These are phyloP conservation scores for Teunomyces panamensis DNA, from an alignment of 805 yeast species.

Conservation along the genomic window DNA sequence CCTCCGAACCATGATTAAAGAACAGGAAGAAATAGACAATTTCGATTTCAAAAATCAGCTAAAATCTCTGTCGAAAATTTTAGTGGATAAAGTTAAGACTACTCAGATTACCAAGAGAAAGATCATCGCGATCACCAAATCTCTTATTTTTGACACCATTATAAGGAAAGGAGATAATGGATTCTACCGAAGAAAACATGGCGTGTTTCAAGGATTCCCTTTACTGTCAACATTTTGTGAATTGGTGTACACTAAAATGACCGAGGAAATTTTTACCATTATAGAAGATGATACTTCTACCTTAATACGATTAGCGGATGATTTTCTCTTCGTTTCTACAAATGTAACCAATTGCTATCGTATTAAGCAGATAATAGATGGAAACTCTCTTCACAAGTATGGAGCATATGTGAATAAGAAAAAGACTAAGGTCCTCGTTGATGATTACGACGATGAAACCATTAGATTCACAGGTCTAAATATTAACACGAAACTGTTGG, in stretches of 20 bases:
- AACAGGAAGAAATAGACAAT: conserved; percentile 13
- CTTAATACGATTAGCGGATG: conserved; percentile 75
- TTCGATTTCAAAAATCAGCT: conserved; percentile 8
- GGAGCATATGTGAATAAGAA: conserved; percentile 36
- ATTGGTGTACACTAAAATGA: conserved; percentile 61
- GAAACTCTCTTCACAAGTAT: conserved; percentile 19
- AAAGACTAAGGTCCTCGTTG: conserved; percentile 19
- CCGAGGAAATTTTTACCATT: conserved; percentile 34
- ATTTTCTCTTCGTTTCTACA: conserved; percentile 69
- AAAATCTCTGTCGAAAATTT: background rate
- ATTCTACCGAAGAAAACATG: conserved; percentile 49
- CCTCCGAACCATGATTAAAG: conserved; percentile 11
- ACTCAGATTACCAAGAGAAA: conserved; percentile 39
- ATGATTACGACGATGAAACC: conserved; percentile 9
- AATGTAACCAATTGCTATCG: conserved; percentile 18
- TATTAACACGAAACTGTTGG: conserved; percentile 20
- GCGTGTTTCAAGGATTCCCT: conserved; percentile 83
- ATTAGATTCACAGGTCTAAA: conserved; percentile 31
- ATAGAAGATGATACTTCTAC: conserved; percentile 23
- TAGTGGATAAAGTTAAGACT: conserved; percentile 32
- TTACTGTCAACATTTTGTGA: conserved; percentile 76
- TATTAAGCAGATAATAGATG: conserved; percentile 16
- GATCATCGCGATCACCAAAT: conserved; percentile 42
- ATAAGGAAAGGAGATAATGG: conserved; percentile 40
- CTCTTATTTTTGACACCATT: conserved; percentile 54